phyloP scores from a whole-genome alignment of 2,329 filamentous ascomycete species.

The Penicillium olsonii region DNA sequence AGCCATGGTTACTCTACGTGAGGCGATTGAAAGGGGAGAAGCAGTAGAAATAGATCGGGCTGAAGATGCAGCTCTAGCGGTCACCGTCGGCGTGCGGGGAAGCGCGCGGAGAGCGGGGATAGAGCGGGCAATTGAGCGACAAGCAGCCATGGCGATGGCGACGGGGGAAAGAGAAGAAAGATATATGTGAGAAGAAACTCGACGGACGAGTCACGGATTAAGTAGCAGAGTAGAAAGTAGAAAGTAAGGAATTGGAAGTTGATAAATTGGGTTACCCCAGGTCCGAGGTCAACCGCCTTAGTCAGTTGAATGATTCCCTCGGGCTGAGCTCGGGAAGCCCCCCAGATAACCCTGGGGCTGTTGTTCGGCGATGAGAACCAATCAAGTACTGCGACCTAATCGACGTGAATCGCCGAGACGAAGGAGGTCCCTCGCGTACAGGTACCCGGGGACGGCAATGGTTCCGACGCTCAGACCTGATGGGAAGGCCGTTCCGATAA shows the following conservation, averaged over 20 bases:
- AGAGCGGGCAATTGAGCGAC: slow-evolving; percentile 38
- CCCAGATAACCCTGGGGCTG: slow-evolving; percentile 25
- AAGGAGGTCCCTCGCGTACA: too few species aligned
- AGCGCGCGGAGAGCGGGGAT: slow-evolving; percentile 42
- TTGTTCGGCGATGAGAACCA: slow-evolving; percentile 18
- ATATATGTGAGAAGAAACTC: not conserved
- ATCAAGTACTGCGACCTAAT: slow-evolving; percentile 5
- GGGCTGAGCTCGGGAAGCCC: not conserved
- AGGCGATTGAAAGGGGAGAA: slow-evolving; percentile 22
- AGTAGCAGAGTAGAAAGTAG: slow-evolving; percentile 1
- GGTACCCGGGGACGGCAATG: not conserved
- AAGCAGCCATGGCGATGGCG: slow-evolving; percentile 38
- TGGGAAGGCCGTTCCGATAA: not conserved
- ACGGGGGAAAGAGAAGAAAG: not conserved
- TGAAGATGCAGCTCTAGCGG: slow-evolving; percentile 28
- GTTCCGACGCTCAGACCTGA: not conserved
- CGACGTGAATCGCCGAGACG: slow-evolving; percentile 14
- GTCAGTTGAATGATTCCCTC: slow-evolving; percentile 4
- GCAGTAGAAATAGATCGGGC: slow-evolving; percentile 29
- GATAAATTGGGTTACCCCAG: slow-evolving; percentile 17
- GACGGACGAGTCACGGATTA: not conserved
- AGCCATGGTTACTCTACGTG: slow-evolving; percentile 18
- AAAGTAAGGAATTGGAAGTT: slow-evolving; percentile 10
- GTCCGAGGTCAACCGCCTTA: slow-evolving; percentile 25
- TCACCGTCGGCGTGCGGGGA: slow-evolving; percentile 37